Evolutionary conservation across 2,329 filamentous ascomycete genomes (phyloP), one percentile per base, ranked within the genome.

Genomic region (Corinectria fuckeliana): DNA sequence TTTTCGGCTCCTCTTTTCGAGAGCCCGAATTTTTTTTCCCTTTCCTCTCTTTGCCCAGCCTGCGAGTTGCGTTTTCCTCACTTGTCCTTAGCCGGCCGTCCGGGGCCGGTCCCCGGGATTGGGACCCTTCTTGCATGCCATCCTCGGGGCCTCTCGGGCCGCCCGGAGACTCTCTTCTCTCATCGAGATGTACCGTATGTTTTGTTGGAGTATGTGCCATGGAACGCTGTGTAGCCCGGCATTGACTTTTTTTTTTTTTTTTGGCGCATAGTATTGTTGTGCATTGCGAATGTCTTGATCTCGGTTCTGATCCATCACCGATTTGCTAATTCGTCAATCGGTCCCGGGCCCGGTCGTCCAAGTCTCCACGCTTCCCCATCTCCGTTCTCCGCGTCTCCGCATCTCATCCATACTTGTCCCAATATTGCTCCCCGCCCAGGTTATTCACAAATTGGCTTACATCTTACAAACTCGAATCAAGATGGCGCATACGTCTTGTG

Each of bases 61-160:
- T 28, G 21, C 7, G 32, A n/a, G 10, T 21, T 26, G 28, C 11
- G 34, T n/a, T 18, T 50, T n/a, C 20, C 48, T 30, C 48, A 16
- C 49, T 42, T 53, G 49, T 58, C 34, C 56, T 14, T 41, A 26
- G n/a, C 54, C 23, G 23, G 42, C 34, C 30, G 21, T 38, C 41
- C 41, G 23, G 41, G 34, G 25, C 34, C 20, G 42, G 52, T 30
- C 23, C 42, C 36, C 52, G 42, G 51, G 16, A 39, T 28, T 20
- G 5, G 28, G 14, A 23, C 38, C 14, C 10, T 14, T 14, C 5
- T n/a, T 38, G 16, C 34, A 18, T 20, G n/a, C 34, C 34, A 16
- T 20, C n/a, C 34, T 38, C 34, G 16, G 34, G 16, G 16, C 30
- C 30, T n/a, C 30, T 23, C 36, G 18, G 16, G 20, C 30, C 14